Evolutionary conservation across 352 stramenopile genomes (phyloP), one percentile per base, ranked within the genome.

Genomic region (Nothophytophthora sp.): DNA sequence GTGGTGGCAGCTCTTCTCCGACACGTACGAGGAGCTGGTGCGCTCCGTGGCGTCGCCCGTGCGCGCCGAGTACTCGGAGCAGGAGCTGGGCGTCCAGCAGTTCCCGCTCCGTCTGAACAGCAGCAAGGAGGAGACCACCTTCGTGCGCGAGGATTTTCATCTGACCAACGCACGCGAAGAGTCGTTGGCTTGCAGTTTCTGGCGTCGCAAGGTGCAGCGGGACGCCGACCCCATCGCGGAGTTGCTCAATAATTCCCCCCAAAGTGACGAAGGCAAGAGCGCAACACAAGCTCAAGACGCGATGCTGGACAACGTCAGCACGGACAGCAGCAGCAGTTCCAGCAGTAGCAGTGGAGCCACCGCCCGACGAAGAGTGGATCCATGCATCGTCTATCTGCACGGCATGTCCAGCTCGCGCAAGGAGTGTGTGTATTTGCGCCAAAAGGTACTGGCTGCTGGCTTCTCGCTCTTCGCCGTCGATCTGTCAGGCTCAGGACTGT

Each of bases 401-500:
- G 81, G 81, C 18, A 79, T 92, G 68, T 92, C 81, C 20, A 88
- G 76, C 16, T 92, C 81, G 1, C 63, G 81, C 1, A 84, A 88
- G 49, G 81, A 92, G 60, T 86, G 77, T 27, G 53, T 90, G 15
- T 92, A 92, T 44, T 45, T 92, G 23, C 66, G 72, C 40, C 47
- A 65, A 22, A 63, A 54, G 49, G 63, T 92, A 19, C 68, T 92
- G 12, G 50, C 67, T 0, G 54, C 61, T 1, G 81, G 80, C 8
- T 90, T 90, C 30, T 90, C 81, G 37, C 50, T 92, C 12, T 86
- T 92, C 29, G 50, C 79, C 43, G n/a, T 92, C 32, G 81, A 92
- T 46, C 50, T 90, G 10, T 90, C 81, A 0, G 79, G 81, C 22
- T 88, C 81, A 7, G 81, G 81, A 16, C 50, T 75, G 38, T 92